These are phyloP conservation scores for Diaporthe sp. DNA, from an alignment of 2,329 filamentous ascomycete species.

Conservation along the genomic window DNA sequence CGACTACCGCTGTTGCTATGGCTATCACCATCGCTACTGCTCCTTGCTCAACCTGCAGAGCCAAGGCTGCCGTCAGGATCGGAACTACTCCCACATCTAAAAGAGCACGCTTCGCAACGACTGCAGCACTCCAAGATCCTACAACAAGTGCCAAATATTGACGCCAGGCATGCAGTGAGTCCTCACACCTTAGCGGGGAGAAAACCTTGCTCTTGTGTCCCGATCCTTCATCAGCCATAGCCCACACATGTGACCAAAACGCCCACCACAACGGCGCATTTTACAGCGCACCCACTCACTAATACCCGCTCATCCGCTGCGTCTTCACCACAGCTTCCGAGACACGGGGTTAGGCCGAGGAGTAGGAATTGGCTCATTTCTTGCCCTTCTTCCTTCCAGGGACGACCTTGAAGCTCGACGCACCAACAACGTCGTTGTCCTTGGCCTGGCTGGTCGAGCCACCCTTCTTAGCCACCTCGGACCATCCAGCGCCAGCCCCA, in stretches of 20 bases:
- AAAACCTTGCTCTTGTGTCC: not conserved
- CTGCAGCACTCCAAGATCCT: not conserved
- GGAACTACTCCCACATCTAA: not conserved
- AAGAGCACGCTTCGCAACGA: not conserved
- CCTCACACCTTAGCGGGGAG: not conserved
- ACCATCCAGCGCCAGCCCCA: constrained; percentile 78
- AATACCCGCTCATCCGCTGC: not conserved
- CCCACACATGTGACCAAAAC: not conserved
- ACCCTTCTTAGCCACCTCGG: constrained; percentile 96
- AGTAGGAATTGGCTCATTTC: constrained; percentile 62
- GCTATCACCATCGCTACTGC: constrained; percentile 13
- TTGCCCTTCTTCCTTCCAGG: constrained; percentile 92
- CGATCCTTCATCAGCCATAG: not conserved
- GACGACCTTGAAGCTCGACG: constrained; percentile 87
- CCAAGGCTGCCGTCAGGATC: not conserved
- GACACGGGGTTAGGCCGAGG: not conserved
- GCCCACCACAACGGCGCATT: not conserved
- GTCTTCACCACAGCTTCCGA: not conserved
- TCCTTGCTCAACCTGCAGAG: not conserved
- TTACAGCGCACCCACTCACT: not conserved
- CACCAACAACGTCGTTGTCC: constrained; percentile 52
- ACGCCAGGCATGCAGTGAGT: not conserved
- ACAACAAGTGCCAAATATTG: not conserved
- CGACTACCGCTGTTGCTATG: not conserved
- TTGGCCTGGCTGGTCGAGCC: constrained; percentile 62